A percentile compares a stretch with the other conserved stretches of the same genome.
phyloP scores from a whole-genome alignment of 306 rosid species.

The Carpinus fangiana region DNA sequence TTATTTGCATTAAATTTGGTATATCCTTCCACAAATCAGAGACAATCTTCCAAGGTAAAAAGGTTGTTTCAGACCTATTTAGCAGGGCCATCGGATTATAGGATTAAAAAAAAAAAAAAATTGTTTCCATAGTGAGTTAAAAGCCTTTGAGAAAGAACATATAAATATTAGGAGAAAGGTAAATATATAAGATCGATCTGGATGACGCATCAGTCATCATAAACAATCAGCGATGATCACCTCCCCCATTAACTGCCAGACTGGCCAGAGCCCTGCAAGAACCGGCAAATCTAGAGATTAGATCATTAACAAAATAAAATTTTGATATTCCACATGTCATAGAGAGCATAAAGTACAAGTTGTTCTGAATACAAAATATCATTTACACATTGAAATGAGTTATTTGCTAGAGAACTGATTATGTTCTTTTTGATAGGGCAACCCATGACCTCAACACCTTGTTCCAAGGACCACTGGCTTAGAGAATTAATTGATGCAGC shows the following conservation, averaged over 20 bases:
- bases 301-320: slow-evolving; percentile 6
- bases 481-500: not conserved
- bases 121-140: slow-evolving; percentile 21
- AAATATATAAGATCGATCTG: slow-evolving; percentile 31
- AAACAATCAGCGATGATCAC: slow-evolving; percentile 53
- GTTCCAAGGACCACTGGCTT: not conserved
- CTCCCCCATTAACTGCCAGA: slow-evolving; percentile 48
- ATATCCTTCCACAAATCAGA: slow-evolving; percentile 28
- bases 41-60: slow-evolving; percentile 21
- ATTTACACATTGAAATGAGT: not conserved
- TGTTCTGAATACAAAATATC: not conserved
- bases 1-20: slow-evolving; percentile 39
- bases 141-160: slow-evolving; percentile 30
- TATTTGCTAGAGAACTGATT: not conserved
- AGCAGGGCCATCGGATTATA: slow-evolving; percentile 6
- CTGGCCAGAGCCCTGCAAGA: slow-evolving; percentile 59
- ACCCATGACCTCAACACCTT: not conserved
- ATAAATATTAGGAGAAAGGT: slow-evolving; percentile 29
- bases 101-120: not conserved
- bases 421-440: not conserved
- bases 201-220: slow-evolving; percentile 16
- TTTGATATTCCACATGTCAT: not conserved
- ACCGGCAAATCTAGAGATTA: slow-evolving; percentile 27
- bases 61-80: slow-evolving; percentile 29
- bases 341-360: not conserved